A percentile compares a stretch with the other conserved stretches of the same genome.
phyloP scores from a whole-genome alignment of 2,329 filamentous ascomycete species.

The Ustilaginoidea virens region DNA sequence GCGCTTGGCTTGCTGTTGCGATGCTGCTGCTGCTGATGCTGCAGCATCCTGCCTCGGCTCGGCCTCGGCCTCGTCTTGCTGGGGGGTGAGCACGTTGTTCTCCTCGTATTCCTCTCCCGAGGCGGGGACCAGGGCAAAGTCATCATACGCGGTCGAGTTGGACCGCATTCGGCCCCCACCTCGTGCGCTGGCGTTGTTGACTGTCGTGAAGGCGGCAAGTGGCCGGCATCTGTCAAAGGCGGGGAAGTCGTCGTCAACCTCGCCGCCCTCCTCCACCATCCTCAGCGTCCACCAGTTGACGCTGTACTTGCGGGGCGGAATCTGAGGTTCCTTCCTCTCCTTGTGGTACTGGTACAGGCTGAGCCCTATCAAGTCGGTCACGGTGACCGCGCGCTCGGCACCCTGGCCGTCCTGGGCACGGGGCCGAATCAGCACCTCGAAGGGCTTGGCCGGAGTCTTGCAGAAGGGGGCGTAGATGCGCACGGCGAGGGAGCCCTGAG shows the following conservation, averaged over 20 bases:
- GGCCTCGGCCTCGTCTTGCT: constrained; percentile 47
- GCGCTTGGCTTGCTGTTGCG: not conserved
- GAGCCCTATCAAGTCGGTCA: constrained; percentile 69
- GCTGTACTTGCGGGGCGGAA: constrained; percentile 51
- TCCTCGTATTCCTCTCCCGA: constrained; percentile 51
- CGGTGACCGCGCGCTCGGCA: constrained; percentile 46
- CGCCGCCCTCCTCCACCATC: constrained; percentile 73
- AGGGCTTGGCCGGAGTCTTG: constrained; percentile 44
- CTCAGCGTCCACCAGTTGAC: constrained; percentile 72
- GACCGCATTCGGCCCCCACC: constrained; percentile 43
- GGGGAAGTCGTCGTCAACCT: constrained; percentile 75
- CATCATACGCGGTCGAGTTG: constrained; percentile 64
- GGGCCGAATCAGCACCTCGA: constrained; percentile 57
- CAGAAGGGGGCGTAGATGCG: constrained; percentile 67
- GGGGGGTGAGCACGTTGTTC: constrained; percentile 52
- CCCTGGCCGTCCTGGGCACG: constrained; percentile 53
- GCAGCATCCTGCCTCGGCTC: constrained; percentile 10
- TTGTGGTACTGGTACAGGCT: constrained; percentile 65
- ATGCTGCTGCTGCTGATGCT: not conserved
- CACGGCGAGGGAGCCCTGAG: constrained; percentile 59
- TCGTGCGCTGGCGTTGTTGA: constrained; percentile 65
- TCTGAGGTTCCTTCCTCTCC: constrained; percentile 53
- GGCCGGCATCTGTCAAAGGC: constrained; percentile 59
- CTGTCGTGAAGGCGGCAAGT: constrained; percentile 66
- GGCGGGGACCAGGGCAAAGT: constrained; percentile 66